Evolutionary conservation across 805 yeast species (phyloP), one percentile per base, ranked within the genome.

Genomic region (Spathaspora gorwiae): DNA sequence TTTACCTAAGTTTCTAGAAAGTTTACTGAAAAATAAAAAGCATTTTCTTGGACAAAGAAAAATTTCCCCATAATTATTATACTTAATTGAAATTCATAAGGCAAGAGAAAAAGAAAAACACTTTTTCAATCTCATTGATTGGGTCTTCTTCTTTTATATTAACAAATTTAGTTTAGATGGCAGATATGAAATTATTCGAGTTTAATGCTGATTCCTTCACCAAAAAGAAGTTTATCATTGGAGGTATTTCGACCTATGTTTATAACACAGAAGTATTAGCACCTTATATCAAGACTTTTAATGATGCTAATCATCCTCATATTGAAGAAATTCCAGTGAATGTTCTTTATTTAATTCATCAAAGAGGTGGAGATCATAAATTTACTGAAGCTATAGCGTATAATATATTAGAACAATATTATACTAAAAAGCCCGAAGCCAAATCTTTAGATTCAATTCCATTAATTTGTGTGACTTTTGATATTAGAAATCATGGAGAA

Each of bases 401-500:
- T 42, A 56, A 54, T n/a, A 53, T 70, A 7, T 54, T 72, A 15
- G 47, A 62, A 8, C 59, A 62, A 41, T 60, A 57, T 49, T 47
- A 59, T 37, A 43, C 50, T 27, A 55, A 54, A n/a, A 51, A 51
- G 13, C 42, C 46, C 14, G 55, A 60, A 2, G 42, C 38, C 6
- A 31, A 39, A 5, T 39, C 45, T 7, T 13, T 12, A 7, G 39
- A 40, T 19, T 44, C 49, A 6, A 54, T 52, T 1, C 75, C 74
- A 11, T 51, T 76, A 44, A 65, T 80, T 32, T 73, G 75, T 38
- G 76, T 77, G 9, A 65, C 78, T 0, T 76, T 76, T 49, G 86
- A 81, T 53, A 55, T 64, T 47, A 67, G 82, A 31, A 80, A 81
- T 56, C 86, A 81, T 53, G 85, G 87, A 3, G 62, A 61, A 19